Conservation (phyloP, 2,329 filamentous ascomycete genomes). For the Penicillium sp. region DNA sequence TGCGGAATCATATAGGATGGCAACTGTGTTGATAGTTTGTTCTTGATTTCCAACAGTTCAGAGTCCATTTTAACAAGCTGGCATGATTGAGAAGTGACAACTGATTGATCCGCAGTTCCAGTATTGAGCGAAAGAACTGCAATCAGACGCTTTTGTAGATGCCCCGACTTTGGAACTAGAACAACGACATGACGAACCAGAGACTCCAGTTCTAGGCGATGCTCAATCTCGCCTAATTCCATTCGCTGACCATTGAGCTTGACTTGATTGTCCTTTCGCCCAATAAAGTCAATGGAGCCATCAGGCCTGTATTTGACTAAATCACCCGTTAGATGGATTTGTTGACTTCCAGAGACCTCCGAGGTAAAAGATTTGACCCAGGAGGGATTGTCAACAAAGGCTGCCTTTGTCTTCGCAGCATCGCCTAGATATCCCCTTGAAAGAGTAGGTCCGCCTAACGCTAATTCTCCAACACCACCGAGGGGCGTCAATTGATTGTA, state of each 20-base stretch:
- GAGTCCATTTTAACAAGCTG: constrained; percentile 2
- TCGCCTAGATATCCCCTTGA: constrained; percentile 46
- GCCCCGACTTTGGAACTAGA: constrained; percentile 7
- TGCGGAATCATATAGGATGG: constrained; percentile 14
- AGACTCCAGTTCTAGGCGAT: constrained; percentile 26
- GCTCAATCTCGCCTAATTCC: constrained; percentile 42
- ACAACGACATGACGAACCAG: constrained; percentile 36
- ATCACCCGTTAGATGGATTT: constrained; percentile 35
- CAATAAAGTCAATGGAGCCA: constrained; percentile 32
- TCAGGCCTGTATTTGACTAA: constrained; percentile 31
- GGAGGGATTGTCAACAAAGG: constrained; percentile 35
- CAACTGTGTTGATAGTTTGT: constrained; percentile 23
- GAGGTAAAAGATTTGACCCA: constrained; percentile 40
- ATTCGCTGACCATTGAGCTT: constrained; percentile 42
- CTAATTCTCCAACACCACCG: constrained; percentile 35
- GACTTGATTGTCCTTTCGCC: constrained; percentile 37
- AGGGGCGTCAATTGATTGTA: constrained; percentile 41
- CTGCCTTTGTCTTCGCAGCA: constrained; percentile 30
- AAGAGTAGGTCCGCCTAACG: constrained; percentile 39
- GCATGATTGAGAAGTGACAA: constrained; percentile 19
- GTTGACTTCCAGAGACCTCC: constrained; percentile 28
- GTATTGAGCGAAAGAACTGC: constrained; percentile 8
- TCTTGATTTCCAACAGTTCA: constrained; percentile 8
- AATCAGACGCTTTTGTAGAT: constrained; percentile 10
- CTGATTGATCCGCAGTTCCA: background rate